Conservation (phyloP, 2,329 filamentous ascomycete species). For the Rhynchosporium graminicola region DNA sequence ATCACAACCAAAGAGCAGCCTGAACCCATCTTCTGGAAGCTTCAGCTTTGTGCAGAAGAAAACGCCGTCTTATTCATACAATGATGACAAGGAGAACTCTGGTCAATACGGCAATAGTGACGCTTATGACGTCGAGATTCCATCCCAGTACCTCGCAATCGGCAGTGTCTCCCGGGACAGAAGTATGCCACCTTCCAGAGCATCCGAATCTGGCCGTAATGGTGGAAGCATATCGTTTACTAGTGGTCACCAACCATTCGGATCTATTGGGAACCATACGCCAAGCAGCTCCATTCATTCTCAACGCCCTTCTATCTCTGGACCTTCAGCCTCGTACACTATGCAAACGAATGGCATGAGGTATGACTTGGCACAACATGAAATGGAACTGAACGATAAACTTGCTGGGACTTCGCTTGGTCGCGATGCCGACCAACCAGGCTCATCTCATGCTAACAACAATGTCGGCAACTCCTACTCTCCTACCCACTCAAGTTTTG, state of each 20-base stretch:
- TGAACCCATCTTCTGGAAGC: constrained; percentile 49
- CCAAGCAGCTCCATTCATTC: constrained; percentile 50
- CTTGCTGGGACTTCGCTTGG: constrained; percentile 34
- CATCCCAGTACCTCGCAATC: constrained; percentile 45
- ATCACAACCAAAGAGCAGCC: constrained; percentile 43
- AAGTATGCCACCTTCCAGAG: constrained; percentile 57
- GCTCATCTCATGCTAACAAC: constrained; percentile 29
- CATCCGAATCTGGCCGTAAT: constrained; percentile 48
- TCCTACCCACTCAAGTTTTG: constrained; percentile 33
- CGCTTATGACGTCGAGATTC: constrained; percentile 34
- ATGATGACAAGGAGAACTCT: constrained; percentile 40
- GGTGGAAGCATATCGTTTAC: constrained; percentile 30
- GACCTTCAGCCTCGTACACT: constrained; percentile 50
- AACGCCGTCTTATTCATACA: constrained; percentile 29
- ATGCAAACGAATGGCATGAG: constrained; percentile 47
- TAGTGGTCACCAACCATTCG: constrained; percentile 33
- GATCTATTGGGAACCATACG: constrained; percentile 42
- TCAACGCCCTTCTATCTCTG: constrained; percentile 48
- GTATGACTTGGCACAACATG: constrained; percentile 34
- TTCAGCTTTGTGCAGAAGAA: constrained; percentile 43
- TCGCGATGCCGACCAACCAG: constrained; percentile 32
- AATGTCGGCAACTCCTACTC: constrained; percentile 32
- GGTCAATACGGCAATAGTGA: constrained; percentile 31
- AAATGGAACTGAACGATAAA: constrained; percentile 37
- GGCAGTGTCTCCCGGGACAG: constrained; percentile 54